phyloP scores from a whole-genome alignment of 768 basidiomycete genomes.

The Boletellus sp. region DNA sequence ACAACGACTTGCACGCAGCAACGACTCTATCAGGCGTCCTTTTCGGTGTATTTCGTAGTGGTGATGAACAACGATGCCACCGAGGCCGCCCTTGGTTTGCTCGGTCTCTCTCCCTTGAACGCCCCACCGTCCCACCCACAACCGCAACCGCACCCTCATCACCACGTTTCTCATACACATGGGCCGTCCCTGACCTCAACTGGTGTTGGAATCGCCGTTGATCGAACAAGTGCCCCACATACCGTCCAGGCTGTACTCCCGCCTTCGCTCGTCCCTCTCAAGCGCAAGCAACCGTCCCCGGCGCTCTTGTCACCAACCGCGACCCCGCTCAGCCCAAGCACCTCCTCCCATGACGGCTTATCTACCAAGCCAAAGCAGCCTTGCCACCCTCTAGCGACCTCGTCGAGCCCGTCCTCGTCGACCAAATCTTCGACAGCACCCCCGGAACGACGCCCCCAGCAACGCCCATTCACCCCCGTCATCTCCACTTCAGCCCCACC shows the following conservation, averaged over 20 bases:
- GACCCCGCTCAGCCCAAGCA: slow-evolving; percentile 7
- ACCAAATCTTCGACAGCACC: slow-evolving; percentile 16
- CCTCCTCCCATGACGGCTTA: slow-evolving; percentile 1
- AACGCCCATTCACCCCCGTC: slow-evolving; percentile 19
- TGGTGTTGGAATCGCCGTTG: slow-evolving; percentile 23
- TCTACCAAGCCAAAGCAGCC: slow-evolving; percentile 15
- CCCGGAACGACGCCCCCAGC: slow-evolving; percentile 11
- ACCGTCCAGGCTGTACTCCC: slow-evolving; percentile 24
- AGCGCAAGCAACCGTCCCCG: slow-evolving; percentile 36
- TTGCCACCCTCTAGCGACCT: slow-evolving; percentile 16
- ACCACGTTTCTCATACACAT: slow-evolving; percentile 25
- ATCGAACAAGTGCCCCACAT: slow-evolving; percentile 17
- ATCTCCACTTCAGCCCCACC: slow-evolving; percentile 9
- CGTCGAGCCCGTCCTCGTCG: slow-evolving; percentile 14
- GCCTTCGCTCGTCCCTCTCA: slow-evolving; percentile 36
- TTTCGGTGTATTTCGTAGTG: slow-evolving; percentile 9
- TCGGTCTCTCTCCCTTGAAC: slow-evolving; percentile 44
- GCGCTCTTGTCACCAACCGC: slow-evolving; percentile 10
- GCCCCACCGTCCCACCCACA: slow-evolving; percentile 28
- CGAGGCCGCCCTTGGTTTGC: slow-evolving; percentile 56
- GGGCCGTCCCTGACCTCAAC: slow-evolving; percentile 27
- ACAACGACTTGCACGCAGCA: slow-evolving; percentile 6
- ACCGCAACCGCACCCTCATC: slow-evolving; percentile 22
- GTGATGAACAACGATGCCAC: slow-evolving; percentile 53
- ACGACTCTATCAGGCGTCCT: slow-evolving; percentile 4